Evolutionary conservation across 2,329 filamentous ascomycete species (phyloP).

Genomic region (Cryphonectria naterciae): DNA sequence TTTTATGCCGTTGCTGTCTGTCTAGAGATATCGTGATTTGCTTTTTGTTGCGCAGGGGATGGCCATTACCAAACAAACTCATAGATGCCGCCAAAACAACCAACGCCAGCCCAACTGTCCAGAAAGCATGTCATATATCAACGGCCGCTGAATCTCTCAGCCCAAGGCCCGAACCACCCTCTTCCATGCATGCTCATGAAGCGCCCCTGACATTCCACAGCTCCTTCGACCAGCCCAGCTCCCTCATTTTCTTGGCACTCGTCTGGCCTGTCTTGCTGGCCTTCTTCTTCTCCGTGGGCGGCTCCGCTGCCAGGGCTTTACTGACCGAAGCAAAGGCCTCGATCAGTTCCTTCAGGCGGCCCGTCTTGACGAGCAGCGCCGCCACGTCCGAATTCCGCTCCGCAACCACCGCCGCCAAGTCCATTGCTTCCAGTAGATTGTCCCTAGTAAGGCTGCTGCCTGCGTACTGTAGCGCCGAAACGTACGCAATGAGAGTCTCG

Average conservation of each 20-base stretch:
- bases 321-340: slow-evolving; percentile 77
- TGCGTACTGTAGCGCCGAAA: slow-evolving; percentile 78
- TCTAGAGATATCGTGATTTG: slow-evolving; percentile 24
- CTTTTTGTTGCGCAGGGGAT: slow-evolving; percentile 14
- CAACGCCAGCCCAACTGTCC: background rate
- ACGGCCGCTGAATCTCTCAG: background rate
- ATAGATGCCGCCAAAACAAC: slow-evolving; percentile 12
- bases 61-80: slow-evolving; percentile 17
- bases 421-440: slow-evolving; percentile 82
- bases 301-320: slow-evolving; percentile 67
- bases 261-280: slow-evolving; percentile 41
- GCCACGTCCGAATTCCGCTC: slow-evolving; percentile 70
- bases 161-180: background rate
- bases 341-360: slow-evolving; percentile 75
- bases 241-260: slow-evolving; percentile 62
- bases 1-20: slow-evolving; percentile 13
- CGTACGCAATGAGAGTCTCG: slow-evolving; percentile 82
- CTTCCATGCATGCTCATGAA: slow-evolving; percentile 7
- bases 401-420: slow-evolving; percentile 76
- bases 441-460: slow-evolving; percentile 76
- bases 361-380: slow-evolving; percentile 63
- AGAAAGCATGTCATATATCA: background rate
- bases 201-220: slow-evolving; percentile 61
- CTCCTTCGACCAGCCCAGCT: slow-evolving; percentile 66
- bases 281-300: slow-evolving; percentile 55